Evolutionary conservation across 2,329 filamentous ascomycete genomes (phyloP).

Genomic region (Aspergillus sp.): DNA sequence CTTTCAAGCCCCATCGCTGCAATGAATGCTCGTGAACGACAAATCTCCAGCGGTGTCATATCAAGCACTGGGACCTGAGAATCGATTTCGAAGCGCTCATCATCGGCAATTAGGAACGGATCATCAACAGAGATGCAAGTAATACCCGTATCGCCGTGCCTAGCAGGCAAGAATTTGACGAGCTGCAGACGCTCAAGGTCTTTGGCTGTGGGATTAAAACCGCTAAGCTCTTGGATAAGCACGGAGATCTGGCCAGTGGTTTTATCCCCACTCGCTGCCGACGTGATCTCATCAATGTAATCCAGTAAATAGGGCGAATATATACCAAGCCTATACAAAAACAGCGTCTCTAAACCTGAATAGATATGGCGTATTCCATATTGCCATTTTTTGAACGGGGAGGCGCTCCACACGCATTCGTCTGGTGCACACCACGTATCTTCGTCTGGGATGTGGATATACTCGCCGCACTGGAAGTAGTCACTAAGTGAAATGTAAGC

Average conservation of each 20-base stretch:
- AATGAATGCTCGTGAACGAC: not conserved
- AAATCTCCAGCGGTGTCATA: not conserved
- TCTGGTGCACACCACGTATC: not conserved
- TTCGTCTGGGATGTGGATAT: not conserved
- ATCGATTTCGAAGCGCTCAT: not conserved
- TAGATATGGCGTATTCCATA: not conserved
- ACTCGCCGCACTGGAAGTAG: not conserved
- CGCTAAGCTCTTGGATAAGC: not conserved
- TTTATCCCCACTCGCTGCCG: not conserved
- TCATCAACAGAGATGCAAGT: not conserved
- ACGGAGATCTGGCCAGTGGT: not conserved
- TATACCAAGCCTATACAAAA: slow-evolving; percentile 1
- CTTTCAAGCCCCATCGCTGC: not conserved
- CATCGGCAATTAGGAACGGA: slow-evolving; percentile 5
- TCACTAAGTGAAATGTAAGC: not conserved
- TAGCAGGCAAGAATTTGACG: not conserved
- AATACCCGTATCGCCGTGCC: not conserved
- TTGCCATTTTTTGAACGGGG: not conserved
- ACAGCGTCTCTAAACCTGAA: not conserved
- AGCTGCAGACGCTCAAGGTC: not conserved
- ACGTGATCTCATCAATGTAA: not conserved
- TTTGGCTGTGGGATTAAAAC: not conserved
- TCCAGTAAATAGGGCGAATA: not conserved
- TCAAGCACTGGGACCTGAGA: not conserved
- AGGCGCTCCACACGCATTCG: not conserved